Conservation (phyloP, 768 basidiomycete genomes). For the Amanita subjunquillea region DNA sequence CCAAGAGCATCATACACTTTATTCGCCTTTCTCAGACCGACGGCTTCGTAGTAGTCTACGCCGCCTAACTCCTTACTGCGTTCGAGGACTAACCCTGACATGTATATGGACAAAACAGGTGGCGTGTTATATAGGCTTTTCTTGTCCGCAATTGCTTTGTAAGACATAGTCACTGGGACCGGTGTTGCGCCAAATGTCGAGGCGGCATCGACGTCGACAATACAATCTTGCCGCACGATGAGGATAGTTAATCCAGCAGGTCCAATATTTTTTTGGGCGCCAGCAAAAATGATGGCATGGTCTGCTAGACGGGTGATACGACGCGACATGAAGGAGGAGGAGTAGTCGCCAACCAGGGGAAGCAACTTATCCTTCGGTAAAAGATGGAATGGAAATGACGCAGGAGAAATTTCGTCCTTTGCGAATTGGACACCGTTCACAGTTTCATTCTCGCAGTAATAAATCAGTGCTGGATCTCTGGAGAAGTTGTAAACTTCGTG, state of each 20-base stretch:
- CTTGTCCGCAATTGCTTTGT: slow-evolving; percentile 71
- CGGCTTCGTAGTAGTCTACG: slow-evolving; percentile 47
- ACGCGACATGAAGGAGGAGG: slow-evolving; percentile 93
- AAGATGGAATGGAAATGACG: slow-evolving; percentile 76
- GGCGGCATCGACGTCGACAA: slow-evolving; percentile 82
- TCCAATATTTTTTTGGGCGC: slow-evolving; percentile 96
- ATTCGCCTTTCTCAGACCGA: slow-evolving; percentile 64
- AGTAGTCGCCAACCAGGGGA: slow-evolving; percentile 91
- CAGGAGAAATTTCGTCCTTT: slow-evolving; percentile 36
- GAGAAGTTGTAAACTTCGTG: slow-evolving; percentile 69
- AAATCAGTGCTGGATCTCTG: slow-evolving; percentile 70
- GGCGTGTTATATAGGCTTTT: slow-evolving; percentile 89
- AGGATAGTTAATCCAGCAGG: slow-evolving; percentile 89
- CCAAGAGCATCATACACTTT: slow-evolving; percentile 68
- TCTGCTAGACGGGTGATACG: slow-evolving; percentile 81
- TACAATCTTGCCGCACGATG: slow-evolving; percentile 90
- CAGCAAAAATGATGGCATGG: slow-evolving; percentile 92
- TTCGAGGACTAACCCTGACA: slow-evolving; percentile 76
- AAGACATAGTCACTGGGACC: slow-evolving; percentile 72
- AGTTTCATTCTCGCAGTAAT: slow-evolving; percentile 99
- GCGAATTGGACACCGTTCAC: slow-evolving; percentile 91
- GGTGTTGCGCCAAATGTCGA: slow-evolving; percentile 60
- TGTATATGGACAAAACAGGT: slow-evolving; percentile 83
- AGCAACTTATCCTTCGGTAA: slow-evolving; percentile 46
- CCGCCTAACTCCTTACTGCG: slow-evolving; percentile 60